These are phyloP conservation scores for Chlamydomonas incerta DNA, from an alignment of 139 green algal genomes.

Conservation along the genomic window DNA sequence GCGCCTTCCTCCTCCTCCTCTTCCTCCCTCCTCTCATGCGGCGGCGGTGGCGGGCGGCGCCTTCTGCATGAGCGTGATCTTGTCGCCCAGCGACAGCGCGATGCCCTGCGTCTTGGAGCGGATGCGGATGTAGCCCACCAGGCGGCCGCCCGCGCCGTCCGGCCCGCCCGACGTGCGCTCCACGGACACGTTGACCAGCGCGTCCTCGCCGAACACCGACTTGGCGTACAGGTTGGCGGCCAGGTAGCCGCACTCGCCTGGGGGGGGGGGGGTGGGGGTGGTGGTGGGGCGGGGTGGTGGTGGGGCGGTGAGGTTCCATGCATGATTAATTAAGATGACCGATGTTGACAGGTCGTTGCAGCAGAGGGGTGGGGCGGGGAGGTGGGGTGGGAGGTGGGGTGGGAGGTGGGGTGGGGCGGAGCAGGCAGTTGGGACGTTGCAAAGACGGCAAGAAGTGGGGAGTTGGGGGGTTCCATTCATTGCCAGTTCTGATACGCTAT, in stretches of 20 bases:
- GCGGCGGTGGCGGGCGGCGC: constrained; percentile 12
- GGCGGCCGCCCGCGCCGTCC: constrained; percentile 73
- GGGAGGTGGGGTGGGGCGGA: too few relatives aligned
- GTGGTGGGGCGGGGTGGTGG: too few relatives aligned
- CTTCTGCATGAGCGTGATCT: constrained; percentile 99
- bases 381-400: too few relatives aligned
- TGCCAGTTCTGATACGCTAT: too few relatives aligned
- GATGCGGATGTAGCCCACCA: constrained; percentile 97
- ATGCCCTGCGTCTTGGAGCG: constrained; percentile 93
- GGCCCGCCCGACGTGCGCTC: constrained; percentile 64
- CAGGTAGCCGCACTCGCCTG: constrained; percentile 92
- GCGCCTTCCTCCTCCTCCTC: too few relatives aligned
- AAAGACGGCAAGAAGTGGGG: too few relatives aligned
- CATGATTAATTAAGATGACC: too few relatives aligned
- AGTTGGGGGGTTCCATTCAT: too few relatives aligned
- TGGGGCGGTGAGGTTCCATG: too few relatives aligned
- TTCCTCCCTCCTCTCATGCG: not conserved
- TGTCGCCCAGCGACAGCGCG: constrained; percentile 95
- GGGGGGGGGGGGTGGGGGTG: not conserved
- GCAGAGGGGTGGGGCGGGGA: too few relatives aligned
- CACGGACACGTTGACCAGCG: constrained; percentile 97
- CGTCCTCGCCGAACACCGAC: constrained; percentile 98
- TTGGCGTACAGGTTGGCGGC: constrained; percentile 99
- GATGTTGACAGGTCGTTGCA: too few relatives aligned
- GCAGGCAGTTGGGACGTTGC: too few relatives aligned